Conservation (phyloP, 306 rosid genomes). For the peach (Prunus persica) region DNA sequence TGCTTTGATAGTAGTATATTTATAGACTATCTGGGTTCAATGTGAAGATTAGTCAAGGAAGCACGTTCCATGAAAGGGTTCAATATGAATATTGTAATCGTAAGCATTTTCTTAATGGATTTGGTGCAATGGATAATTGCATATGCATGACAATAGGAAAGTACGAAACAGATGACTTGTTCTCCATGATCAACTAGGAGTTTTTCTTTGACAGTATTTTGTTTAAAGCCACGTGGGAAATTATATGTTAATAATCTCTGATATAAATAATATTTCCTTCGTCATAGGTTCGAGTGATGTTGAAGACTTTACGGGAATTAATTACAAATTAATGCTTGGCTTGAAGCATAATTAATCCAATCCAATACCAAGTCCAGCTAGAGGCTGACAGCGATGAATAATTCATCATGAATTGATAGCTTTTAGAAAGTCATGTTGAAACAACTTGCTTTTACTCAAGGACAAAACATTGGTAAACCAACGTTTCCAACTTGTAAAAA, state of each 20-base stretch:
- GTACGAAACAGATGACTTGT: neutral
- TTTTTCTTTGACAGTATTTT: neutral
- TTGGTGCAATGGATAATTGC: neutral
- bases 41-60: constrained; percentile 6
- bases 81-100: too few relatives aligned
- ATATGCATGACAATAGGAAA: neutral
- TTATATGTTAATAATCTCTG: neutral
- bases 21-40: constrained; percentile 1
- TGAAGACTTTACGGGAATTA: neutral
- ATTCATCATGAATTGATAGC: neutral
- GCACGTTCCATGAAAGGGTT: neutral
- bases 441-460: neutral
- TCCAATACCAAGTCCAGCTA: neutral
- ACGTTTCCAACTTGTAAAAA: neutral
- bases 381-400: neutral
- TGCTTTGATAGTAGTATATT: neutral
- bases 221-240: constrained; percentile 5
- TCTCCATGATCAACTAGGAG: neutral
- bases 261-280: neutral
- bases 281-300: neutral
- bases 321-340: neutral
- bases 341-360: neutral
- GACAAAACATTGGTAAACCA: neutral
- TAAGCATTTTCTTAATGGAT: constrained; percentile 1
- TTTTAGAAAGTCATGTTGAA: too few relatives aligned